A percentile compares a stretch with the other conserved stretches of the same genome.
phyloP scores from a whole-genome alignment of 768 basidiomycete genomes.

The Coprinopsis strossmayeri region DNA sequence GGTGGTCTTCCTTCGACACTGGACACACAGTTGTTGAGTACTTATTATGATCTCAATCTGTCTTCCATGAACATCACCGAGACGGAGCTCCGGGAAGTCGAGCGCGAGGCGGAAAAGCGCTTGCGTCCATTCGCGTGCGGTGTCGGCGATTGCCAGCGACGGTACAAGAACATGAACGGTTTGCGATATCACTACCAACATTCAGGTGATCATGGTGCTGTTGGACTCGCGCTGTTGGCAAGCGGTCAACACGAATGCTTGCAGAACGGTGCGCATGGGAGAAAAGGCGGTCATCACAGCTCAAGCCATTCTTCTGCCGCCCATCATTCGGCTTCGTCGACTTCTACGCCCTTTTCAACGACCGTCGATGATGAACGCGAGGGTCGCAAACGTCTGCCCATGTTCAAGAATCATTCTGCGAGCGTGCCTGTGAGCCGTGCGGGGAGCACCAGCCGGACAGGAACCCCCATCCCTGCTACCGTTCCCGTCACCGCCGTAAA shows the following conservation, averaged over 20 bases:
- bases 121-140: constrained; percentile 85
- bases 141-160: constrained; percentile 75
- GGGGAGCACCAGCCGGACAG: constrained; percentile 27
- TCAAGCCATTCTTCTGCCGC: not conserved
- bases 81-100: constrained; percentile 62
- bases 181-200: constrained; percentile 95
- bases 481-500: constrained; percentile 8
- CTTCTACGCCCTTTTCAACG: constrained; percentile 3
- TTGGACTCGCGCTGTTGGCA: constrained; percentile 80
- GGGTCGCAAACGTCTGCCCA: constrained; percentile 12
- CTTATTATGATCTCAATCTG: constrained; percentile 31
- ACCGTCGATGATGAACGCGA: constrained; percentile 12
- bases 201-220: constrained; percentile 89
- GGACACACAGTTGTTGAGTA: constrained; percentile 13
- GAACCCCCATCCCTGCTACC: constrained; percentile 25
- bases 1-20: constrained; percentile 9
- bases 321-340: not conserved
- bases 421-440: constrained; percentile 31
- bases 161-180: constrained; percentile 99
- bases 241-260: constrained; percentile 54
- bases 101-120: constrained; percentile 79
- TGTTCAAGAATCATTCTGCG: constrained; percentile 19
- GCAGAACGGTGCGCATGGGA: constrained; percentile 15
- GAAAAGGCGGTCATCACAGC: not conserved
- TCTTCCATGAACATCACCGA: constrained; percentile 39